Conservation (phyloP, 257 asterid species). For the Schizonepeta tenuifolia region DNA sequence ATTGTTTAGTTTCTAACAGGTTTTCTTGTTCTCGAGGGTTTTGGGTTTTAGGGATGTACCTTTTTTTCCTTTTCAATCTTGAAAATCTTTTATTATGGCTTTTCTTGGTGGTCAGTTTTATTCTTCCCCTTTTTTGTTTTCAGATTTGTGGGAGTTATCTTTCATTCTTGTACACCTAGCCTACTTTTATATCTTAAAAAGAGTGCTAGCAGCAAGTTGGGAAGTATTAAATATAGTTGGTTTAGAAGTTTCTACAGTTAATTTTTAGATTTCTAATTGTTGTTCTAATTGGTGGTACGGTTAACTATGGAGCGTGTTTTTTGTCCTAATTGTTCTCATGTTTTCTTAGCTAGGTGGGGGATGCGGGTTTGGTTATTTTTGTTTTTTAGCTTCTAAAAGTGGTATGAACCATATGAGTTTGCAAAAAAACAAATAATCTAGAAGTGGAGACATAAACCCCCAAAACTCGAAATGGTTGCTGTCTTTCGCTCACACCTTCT, state of each 20-base stretch:
- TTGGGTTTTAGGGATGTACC: conserved; percentile 37
- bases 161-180: conserved; percentile 41
- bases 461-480: too few species aligned
- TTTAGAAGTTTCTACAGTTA: background rate
- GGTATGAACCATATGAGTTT: too few species aligned
- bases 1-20: conserved; percentile 41
- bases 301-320: background rate
- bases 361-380: too few species aligned
- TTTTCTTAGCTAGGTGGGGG: too few species aligned
- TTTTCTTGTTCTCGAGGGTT: conserved; percentile 32
- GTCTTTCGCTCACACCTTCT: too few species aligned
- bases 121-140: background rate
- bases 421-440: too few species aligned
- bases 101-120: conserved; percentile 8
- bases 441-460: too few species aligned
- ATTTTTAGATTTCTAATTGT: background rate
- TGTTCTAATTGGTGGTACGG: background rate
- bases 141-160: conserved; percentile 25
- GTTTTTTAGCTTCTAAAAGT: too few species aligned
- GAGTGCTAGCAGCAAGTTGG: conserved; percentile 39
- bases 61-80: background rate
- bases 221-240: conserved; percentile 33
- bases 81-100: background rate
- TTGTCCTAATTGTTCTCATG: too few species aligned
- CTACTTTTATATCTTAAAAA: conserved; percentile 30